Conservation (phyloP, 805 yeast species). For the Candida nitratophila region DNA sequence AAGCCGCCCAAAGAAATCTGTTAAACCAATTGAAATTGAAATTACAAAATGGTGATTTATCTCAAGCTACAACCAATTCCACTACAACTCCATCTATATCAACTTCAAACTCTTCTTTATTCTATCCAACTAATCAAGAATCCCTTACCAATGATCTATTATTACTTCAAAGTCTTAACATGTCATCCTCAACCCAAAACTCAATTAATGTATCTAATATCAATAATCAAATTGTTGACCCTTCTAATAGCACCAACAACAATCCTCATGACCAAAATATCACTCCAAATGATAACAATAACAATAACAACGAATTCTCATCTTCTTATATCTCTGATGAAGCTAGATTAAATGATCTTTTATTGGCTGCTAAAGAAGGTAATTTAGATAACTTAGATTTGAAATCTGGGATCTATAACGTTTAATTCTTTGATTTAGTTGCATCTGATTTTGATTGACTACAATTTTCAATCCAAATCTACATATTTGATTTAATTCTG, state of each 20-base stretch:
- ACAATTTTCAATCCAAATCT: too few species aligned
- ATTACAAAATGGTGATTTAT: neutral
- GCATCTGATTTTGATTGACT: too few species aligned
- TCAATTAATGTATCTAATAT: neutral
- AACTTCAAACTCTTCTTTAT: neutral
- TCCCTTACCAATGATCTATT: neutral
- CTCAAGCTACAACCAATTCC: neutral
- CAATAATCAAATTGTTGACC: neutral
- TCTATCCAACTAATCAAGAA: neutral
- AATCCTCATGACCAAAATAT: too few species aligned
- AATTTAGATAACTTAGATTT: slow-evolving; percentile 44
- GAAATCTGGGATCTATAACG: slow-evolving; percentile 32
- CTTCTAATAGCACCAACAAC: too few species aligned
- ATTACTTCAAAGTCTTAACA: neutral
- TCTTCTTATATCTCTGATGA: slow-evolving; percentile 8
- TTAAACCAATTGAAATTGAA: slow-evolving; percentile 19
- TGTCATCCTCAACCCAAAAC: neutral
- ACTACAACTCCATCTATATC: neutral
- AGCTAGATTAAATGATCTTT: slow-evolving; percentile 41
- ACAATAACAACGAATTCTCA: neutral
- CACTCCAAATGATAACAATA: neutral
- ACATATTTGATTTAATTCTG: too few species aligned
- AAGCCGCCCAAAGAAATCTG: slow-evolving; percentile 39
- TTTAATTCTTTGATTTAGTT: neutral
- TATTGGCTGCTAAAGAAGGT: slow-evolving; percentile 50